These are phyloP conservation scores for Macaranga tanarius DNA, from an alignment of 441 rosid species.

Conservation along the genomic window DNA sequence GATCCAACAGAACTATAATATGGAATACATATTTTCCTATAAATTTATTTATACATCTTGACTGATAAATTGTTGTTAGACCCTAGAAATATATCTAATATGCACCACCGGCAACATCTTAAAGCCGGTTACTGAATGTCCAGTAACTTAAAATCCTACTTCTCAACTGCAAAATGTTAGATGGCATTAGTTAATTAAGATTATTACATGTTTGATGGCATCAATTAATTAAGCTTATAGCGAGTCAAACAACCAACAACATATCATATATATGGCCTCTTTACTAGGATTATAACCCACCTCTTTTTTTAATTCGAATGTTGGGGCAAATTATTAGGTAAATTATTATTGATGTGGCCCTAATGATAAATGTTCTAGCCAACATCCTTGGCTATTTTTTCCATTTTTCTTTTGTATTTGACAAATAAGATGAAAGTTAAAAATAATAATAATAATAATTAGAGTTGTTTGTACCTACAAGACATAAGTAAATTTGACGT, in stretches of 20 bases:
- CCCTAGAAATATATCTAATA: not conserved
- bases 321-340: too few species aligned
- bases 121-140: constrained; percentile 23
- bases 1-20: not conserved
- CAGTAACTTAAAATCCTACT: constrained; percentile 27
- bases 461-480: constrained; percentile 56
- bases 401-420: not conserved
- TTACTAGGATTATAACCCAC: not conserved
- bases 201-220: constrained; percentile 14
- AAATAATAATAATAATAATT: too few species aligned
- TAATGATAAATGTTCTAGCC: too few species aligned
- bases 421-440: constrained; percentile 3
- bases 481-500: not conserved
- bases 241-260: constrained; percentile 7
- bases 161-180: constrained; percentile 47
- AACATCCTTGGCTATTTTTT: too few species aligned
- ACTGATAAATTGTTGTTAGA: not conserved
- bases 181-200: too few species aligned
- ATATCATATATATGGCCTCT: not conserved
- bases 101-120: constrained; percentile 4
- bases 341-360: too few species aligned
- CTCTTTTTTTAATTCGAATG: not conserved
- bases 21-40: too few species aligned
- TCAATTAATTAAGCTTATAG: too few species aligned
- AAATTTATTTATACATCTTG: not conserved